Conservation (phyloP, 179 eudicot genomes). For the Silene noctiflora region DNA sequence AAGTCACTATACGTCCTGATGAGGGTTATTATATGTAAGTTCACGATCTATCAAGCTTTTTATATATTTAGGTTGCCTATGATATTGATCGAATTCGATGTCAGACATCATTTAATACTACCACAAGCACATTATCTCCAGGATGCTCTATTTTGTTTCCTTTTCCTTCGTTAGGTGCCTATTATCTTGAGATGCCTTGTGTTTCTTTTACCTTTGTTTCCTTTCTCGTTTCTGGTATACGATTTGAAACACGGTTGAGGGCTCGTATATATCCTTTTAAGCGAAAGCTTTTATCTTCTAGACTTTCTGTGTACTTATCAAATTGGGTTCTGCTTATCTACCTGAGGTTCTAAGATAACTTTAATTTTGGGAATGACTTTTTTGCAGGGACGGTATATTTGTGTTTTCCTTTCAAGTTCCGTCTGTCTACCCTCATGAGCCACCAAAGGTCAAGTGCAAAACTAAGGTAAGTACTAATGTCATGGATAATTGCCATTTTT, state of each 20-base stretch:
- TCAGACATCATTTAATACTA: neutral
- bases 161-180: neutral
- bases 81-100: neutral
- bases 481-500: neutral
- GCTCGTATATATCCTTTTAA: too few relatives aligned
- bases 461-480: constrained; percentile 52
- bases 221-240: neutral
- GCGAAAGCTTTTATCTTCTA: neutral
- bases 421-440: constrained; percentile 72
- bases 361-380: constrained; percentile 3
- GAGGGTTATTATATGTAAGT: constrained; percentile 93
- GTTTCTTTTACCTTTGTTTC: neutral
- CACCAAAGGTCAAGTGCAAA: constrained; percentile 90
- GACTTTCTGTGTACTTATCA: neutral
- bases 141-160: neutral
- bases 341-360: neutral
- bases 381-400: constrained; percentile 66
- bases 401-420: constrained; percentile 62
- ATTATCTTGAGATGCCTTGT: neutral
- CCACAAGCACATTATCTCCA: neutral
- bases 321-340: neutral
- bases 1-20: constrained; percentile 85
- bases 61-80: neutral
- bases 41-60: constrained; percentile 13
- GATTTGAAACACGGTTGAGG: neutral